These are phyloP conservation scores for Candida railenensis DNA, from an alignment of 805 yeast genomes.

Conservation along the genomic window DNA sequence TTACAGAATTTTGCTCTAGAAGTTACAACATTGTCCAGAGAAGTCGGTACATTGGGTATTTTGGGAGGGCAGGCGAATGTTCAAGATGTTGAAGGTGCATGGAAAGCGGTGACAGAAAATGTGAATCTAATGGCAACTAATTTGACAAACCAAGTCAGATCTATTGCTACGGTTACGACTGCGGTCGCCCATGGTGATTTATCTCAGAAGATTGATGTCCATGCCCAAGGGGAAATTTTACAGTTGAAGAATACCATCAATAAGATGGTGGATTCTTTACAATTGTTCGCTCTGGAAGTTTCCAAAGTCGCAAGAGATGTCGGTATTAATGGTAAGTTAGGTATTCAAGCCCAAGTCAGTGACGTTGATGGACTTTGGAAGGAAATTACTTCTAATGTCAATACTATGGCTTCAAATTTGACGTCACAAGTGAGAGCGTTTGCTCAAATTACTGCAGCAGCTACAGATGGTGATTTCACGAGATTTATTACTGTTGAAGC, in stretches of 20 bases:
- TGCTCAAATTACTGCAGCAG: conserved; percentile 92
- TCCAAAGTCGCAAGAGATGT: conserved; percentile 89
- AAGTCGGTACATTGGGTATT: conserved; percentile 48
- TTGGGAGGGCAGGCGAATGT: conserved; percentile 52
- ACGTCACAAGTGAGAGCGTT: conserved; percentile 92
- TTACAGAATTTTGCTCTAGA: conserved; percentile 47
- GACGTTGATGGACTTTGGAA: conserved; percentile 94
- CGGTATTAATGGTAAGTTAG: conserved; percentile 90
- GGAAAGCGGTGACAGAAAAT: conserved; percentile 50
- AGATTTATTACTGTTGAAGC: conserved; percentile 90
- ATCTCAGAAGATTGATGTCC: conserved; percentile 81
- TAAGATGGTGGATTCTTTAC: conserved; percentile 90
- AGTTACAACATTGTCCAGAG: conserved; percentile 46
- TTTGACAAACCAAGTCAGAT: conserved; percentile 74
- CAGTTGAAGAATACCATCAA: conserved; percentile 84
- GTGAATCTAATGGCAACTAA: conserved; percentile 49
- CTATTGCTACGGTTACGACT: conserved; percentile 86
- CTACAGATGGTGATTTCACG: conserved; percentile 91
- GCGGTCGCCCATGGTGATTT: conserved; percentile 91
- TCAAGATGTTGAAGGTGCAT: conserved; percentile 51
- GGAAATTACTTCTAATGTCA: conserved; percentile 86
- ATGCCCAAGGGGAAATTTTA: conserved; percentile 86
- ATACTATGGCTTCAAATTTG: conserved; percentile 91
- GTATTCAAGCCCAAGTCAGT: conserved; percentile 87
- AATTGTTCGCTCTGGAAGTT: conserved; percentile 84